Evolutionary conservation across 768 basidiomycete genomes (phyloP).

Genomic region (Mycena galericulata): DNA sequence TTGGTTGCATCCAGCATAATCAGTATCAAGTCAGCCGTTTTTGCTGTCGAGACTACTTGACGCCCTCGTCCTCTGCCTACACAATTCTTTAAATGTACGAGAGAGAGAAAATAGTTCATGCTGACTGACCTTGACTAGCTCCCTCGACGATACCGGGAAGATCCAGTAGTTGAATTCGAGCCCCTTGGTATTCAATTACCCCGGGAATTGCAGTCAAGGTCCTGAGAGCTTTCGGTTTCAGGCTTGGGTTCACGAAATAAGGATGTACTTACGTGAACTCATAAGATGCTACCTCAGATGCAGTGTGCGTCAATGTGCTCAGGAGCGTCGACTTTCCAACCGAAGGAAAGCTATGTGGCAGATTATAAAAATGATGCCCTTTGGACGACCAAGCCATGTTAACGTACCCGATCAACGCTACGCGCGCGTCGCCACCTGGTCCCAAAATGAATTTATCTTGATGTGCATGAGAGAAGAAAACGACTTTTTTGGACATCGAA

Average conservation of each 20-base stretch:
- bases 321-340: conserved; percentile 96
- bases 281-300: conserved; percentile 90
- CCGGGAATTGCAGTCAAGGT: conserved; percentile 89
- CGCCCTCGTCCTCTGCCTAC: conserved; percentile 89
- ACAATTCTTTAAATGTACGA: not conserved
- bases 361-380: not conserved
- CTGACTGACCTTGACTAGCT: conserved; percentile 79
- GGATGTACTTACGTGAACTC: conserved; percentile 95
- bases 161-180: conserved; percentile 93
- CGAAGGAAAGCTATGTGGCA: conserved; percentile 77
- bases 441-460: too few species aligned
- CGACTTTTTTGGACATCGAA: conserved; percentile 91
- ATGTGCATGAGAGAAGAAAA: too few species aligned
- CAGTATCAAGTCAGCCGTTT: conserved; percentile 93
- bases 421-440: conserved; percentile 91
- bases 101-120: not conserved
- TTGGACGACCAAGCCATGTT: not conserved
- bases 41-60: conserved; percentile 95
- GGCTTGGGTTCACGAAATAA: conserved; percentile 35
- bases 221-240: conserved; percentile 15
- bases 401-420: conserved; percentile 82
- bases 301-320: conserved; percentile 92
- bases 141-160: conserved; percentile 97
- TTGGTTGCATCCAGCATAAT: conserved; percentile 93
- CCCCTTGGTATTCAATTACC: conserved; percentile 95